Evolutionary conservation across 1,284 basidiomycete genomes (phyloP), one percentile per base, ranked within the genome.

Genomic region (Tilletia caries): DNA sequence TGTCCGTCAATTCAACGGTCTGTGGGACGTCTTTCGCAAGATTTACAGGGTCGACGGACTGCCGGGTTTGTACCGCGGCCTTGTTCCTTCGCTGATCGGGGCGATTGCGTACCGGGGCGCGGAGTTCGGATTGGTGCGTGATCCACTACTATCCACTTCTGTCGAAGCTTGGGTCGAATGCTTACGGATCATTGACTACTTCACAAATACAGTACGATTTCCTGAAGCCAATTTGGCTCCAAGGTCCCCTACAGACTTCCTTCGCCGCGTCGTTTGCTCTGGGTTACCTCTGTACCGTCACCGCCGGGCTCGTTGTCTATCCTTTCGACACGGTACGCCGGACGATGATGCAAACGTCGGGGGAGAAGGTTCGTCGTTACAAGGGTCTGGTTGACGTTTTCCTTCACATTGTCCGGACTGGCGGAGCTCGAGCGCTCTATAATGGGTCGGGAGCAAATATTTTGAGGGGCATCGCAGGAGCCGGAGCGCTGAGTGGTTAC

Each of bases 1-100:
- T 86, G 93, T 92, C 68, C 92, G 93, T 85, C 93, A 96, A 85
- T 96, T 95, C 89, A 95, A 94, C 83, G 94, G 94, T 84, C 87
- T 96, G 68, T 87, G 95, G 74, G 94, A 96, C 84, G 94, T 96
- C 77, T 70, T 50, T 25, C 41, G 66, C 89, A 91, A 25, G 92
- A 93, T 82, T 92, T 92, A 88, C 48, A 86, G 93, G 82, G 66
- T 79, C 64, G 82, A 83, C 71, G 82, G 82, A 73, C 65, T 83
- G 64, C 78, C 77, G 70, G 82, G 82, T 79, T 91, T 95, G 81
- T 95, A 95, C 88, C 92, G 93, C 88, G 93, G 93, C 71, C 95
- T 95, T 86, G 89, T 94, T 71, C 93, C 93, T 75, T 95, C 93
- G 65, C 92, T 95, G 73, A 92, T 92, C 77, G 93, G 93, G 86